Evolutionary conservation across 148 eudicot species (phyloP).

Genomic region (Euryodendron excelsum): DNA sequence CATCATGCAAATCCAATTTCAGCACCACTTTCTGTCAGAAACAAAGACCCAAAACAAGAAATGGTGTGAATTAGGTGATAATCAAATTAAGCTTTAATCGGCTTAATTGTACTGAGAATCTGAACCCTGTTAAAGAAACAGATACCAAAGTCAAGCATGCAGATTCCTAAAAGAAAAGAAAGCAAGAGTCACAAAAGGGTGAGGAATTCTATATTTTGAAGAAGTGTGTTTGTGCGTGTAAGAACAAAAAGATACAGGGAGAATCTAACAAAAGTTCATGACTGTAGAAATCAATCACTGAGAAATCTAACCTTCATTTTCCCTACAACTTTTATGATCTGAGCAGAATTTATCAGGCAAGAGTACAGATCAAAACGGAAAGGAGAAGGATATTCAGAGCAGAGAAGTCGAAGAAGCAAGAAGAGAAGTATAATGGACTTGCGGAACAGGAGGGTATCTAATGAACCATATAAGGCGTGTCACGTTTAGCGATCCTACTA

Average conservation of each 20-base stretch:
- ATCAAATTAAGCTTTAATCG: background rate
- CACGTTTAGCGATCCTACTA: too few relatives aligned
- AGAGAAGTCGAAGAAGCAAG: too few relatives aligned
- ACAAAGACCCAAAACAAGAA: background rate
- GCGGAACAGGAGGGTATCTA: too few relatives aligned
- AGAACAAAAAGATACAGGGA: background rate
- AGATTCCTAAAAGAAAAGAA: background rate
- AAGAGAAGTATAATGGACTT: too few relatives aligned
- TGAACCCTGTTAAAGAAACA: too few relatives aligned
- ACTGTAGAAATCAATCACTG: too few relatives aligned
- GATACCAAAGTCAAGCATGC: background rate
- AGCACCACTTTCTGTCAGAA: slow-evolving; percentile 44
- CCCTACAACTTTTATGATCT: background rate
- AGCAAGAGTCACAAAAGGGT: too few relatives aligned
- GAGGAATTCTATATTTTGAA: background rate
- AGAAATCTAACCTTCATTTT: slow-evolving; percentile 16
- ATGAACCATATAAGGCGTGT: too few relatives aligned
- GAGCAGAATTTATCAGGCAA: background rate
- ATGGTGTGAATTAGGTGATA: background rate
- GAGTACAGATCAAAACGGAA: background rate
- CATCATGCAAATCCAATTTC: slow-evolving; percentile 63
- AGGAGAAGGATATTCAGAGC: too few relatives aligned
- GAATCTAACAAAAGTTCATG: background rate
- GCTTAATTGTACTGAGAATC: background rate
- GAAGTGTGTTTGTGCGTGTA: too few relatives aligned